Base-by-base conservation (phyloP, 345 rosid species). In the Eucalyptus paniculata region DNA sequence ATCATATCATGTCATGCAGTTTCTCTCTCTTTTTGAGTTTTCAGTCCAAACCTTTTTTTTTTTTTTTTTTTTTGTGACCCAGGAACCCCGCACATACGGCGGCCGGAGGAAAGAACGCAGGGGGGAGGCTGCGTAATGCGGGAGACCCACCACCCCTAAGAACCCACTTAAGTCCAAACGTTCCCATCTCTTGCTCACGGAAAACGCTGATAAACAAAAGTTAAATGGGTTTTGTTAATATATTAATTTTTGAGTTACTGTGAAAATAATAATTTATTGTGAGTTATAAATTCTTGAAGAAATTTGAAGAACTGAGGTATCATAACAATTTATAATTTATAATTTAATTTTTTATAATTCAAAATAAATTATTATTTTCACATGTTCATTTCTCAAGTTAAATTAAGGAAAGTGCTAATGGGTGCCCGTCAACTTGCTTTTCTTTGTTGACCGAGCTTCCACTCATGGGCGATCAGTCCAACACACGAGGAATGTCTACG, bases 221-320 rank as follows among this genome's bases (percentile, higher is more conserved):
- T 58, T 58, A 50, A 50, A 50, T 50, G 54, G 21, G 2, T 50
- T 50, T 50, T 50, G 21, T 50, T 50, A 16, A 50, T 50, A 50
- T 50, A 17, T 1, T 50, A 17, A 6, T 17, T 50, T 50, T 50
- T 50, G 21, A 17, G 0, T 1, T 0, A 50, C 0, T 50, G 2
- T 50, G 0, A 50, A 50, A 17, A 50, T 50, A 50, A 50, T 0
- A 6, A 0, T 16, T 50, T 6, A 50, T 16, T 50, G 0, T 16
- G 0, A 50, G 8, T 50, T 3, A 50, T 0, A 50, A 50, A 50
- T 50, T 50, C 1, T 6, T 17, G 0, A 50, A 50, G 6, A 50
- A 50, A 0, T 50, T 50, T 50, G 8, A 50, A 17, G 0, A 17
- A 50, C 0, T 50, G 21, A n/a, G 1, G 4, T 50, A 50, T 1